Base-by-base conservation (phyloP, 2,329 filamentous ascomycete species). In the Periconia macrospinosa region DNA sequence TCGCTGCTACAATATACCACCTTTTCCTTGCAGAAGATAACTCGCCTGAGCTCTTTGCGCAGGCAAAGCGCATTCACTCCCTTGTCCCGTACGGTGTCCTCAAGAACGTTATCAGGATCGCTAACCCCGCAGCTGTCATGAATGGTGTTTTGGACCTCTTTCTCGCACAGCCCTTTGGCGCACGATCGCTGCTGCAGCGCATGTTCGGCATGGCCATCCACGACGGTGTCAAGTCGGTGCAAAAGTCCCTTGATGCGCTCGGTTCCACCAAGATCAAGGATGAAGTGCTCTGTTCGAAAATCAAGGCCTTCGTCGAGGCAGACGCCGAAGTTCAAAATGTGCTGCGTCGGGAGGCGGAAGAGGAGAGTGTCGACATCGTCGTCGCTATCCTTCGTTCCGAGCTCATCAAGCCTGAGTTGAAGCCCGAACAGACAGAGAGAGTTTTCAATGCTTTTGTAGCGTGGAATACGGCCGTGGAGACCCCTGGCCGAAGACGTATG, bases 11-110 rank as follows among this genome's bases (percentile, higher is more conserved):
- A 19, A 86, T 97, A 54, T 99, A 99, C 70, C 94, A 99, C 73
- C 81, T 99, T 33, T 99, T 99, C 81, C 82, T 99, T 43, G 94
- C 94, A 6, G 94, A 99, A 73, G 94, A 99, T 76, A 99, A 99
- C 74, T 97, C 93, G 0, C 92, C 94, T 1, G 94, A 99, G 69
- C 76, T 99, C 30, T 97, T 97, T 72, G 91, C 92, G 0, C 94
- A 99, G 74, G 87, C 90, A 5, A 96, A 93, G 76, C 86, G 90
- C 56, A 97, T 97, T 49, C 94, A 99, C 71, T 96, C 92, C 0
- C 83, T 97, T 52, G 89, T 99, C 43, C 94, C 94, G 0, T 99
- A 99, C 70, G 89, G 88, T 0, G 80, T 97, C 46, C 81, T 99
- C 71, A 99, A 99, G 79, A 97, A 97, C 69, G 91, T 96, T 45